Percentiles rank a stretch among this genome's conserved stretches.
Evolutionary conservation across 2,329 filamentous ascomycete genomes (phyloP).

Genomic region (Aspergillus unguis): DNA sequence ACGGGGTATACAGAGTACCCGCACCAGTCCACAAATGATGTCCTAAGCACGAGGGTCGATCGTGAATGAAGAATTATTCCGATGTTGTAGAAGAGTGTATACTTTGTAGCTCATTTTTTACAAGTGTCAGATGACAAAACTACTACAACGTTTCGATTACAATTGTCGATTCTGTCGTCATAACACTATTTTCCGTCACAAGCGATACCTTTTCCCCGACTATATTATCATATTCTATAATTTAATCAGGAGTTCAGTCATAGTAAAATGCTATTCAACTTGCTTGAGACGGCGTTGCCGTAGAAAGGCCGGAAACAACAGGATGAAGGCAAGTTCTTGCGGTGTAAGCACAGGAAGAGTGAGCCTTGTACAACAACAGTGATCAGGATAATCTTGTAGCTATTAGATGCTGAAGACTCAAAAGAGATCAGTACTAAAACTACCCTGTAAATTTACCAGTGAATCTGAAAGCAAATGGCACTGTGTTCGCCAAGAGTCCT

Average conservation of each 20-base stretch:
- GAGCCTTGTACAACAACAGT: background rate
- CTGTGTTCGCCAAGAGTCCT: background rate
- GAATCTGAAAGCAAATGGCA: too few species aligned
- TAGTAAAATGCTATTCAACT: too few species aligned
- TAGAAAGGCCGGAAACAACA: too few species aligned
- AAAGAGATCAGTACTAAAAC: background rate
- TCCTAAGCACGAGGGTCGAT: background rate
- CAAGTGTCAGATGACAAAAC: background rate
- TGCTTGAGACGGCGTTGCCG: too few species aligned
- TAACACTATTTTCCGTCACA: background rate
- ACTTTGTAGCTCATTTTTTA: background rate
- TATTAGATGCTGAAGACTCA: too few species aligned
- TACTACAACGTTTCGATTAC: background rate
- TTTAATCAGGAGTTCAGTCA: too few species aligned
- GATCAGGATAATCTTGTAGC: too few species aligned
- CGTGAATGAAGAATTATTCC: too few species aligned
- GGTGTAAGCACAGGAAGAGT: background rate
- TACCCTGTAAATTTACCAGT: too few species aligned
- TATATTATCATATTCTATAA: background rate
- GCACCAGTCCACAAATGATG: too few species aligned
- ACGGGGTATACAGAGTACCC: too few species aligned
- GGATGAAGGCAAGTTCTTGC: background rate
- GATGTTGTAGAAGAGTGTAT: too few species aligned
- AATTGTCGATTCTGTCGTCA: background rate
- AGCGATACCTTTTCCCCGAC: background rate